These are phyloP conservation scores for Aeschynomene evenia DNA, from an alignment of 306 rosid species.

Conservation along the genomic window DNA sequence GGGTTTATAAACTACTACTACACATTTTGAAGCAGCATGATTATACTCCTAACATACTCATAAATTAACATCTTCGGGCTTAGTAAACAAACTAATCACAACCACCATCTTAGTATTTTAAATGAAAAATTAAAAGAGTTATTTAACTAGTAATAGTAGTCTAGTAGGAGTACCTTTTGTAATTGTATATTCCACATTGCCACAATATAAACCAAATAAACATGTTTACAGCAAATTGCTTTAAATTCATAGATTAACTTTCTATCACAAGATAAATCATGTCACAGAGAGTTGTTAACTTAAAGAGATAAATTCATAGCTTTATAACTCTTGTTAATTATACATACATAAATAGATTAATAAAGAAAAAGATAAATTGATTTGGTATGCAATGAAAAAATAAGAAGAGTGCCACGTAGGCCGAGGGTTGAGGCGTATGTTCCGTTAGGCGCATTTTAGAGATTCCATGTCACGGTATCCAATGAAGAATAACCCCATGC, in stretches of 20 bases:
- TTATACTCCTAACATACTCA: slow-evolving; percentile 11
- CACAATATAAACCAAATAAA: not conserved
- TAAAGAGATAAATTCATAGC: too few species aligned
- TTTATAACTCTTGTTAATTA: too few species aligned
- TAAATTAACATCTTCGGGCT: slow-evolving; percentile 15
- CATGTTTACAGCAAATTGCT: not conserved
- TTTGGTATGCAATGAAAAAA: not conserved
- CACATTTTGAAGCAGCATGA: slow-evolving; percentile 37
- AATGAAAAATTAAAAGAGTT: not conserved
- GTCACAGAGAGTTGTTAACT: too few species aligned
- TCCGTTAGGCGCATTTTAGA: slow-evolving; percentile 9
- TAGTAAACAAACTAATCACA: slow-evolving; percentile 23
- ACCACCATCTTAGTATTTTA: not conserved
- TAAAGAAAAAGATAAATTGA: too few species aligned
- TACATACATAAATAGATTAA: too few species aligned
- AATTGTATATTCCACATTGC: not conserved
- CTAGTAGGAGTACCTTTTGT: not conserved
- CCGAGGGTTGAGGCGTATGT: slow-evolving; percentile 11
- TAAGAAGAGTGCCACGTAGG: not conserved
- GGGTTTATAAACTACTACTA: slow-evolving; percentile 36
- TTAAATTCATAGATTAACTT: not conserved
- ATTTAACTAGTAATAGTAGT: not conserved
- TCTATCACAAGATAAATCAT: too few species aligned
- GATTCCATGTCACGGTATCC: slow-evolving; percentile 32
- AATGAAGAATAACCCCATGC: slow-evolving; percentile 12